Conservation (phyloP, 495 filamentous ascomycete species). For the Gamarada debralockiae region DNA sequence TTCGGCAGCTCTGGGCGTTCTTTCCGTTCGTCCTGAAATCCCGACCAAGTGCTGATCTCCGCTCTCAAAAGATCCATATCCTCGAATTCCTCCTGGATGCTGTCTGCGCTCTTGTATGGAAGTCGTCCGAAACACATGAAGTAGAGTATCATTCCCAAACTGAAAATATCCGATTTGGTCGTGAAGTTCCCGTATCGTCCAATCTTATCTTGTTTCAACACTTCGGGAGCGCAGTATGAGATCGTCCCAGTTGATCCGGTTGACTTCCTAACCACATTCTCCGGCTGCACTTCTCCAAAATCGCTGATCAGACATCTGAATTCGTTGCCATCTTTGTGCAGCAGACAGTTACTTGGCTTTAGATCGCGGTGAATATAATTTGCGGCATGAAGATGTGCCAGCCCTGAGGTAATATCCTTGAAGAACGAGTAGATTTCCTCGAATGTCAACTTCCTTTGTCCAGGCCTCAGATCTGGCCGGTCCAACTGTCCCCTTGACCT, state of each 20-base stretch:
- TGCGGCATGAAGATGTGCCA: conserved; percentile 87
- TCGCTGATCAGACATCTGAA: conserved; percentile 86
- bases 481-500: conserved; percentile 50
- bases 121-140: conserved; percentile 93
- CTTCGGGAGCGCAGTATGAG: conserved; percentile 95
- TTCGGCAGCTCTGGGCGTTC: conserved; percentile 80
- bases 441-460: conserved; percentile 67
- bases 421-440: conserved; percentile 97
- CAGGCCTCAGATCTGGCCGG: conserved; percentile 30
- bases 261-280: conserved; percentile 73
- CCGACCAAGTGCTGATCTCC: conserved; percentile 84
- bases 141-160: conserved; percentile 95
- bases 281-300: conserved; percentile 90
- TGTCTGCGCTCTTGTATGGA: conserved; percentile 74
- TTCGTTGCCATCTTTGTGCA: conserved; percentile 61
- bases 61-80: conserved; percentile 84
- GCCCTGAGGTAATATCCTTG: conserved; percentile 87
- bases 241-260: conserved; percentile 95
- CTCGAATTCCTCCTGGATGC: conserved; percentile 85
- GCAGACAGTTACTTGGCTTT: conserved; percentile 93
- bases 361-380: conserved; percentile 96
- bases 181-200: conserved; percentile 89
- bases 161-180: conserved; percentile 94
- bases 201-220: conserved; percentile 62
- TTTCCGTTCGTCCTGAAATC: conserved; percentile 71